Evolutionary conservation across 805 yeast species (phyloP).

Genomic region (Phaffomyces antillensis): DNA sequence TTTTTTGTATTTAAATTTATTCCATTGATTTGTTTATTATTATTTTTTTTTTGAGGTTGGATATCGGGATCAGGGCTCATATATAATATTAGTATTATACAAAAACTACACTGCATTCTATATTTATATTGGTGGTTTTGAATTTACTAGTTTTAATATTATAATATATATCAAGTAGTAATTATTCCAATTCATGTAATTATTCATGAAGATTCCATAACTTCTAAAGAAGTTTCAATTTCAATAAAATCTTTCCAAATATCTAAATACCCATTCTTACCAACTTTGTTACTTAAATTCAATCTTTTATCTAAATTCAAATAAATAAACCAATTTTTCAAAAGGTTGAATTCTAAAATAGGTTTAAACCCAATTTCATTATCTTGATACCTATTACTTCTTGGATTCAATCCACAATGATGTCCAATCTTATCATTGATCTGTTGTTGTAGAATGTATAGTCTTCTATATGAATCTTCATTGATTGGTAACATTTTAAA

Average conservation of each 20-base stretch:
- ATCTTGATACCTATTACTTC: slow-evolving; percentile 30
- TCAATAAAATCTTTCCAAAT: slow-evolving; percentile 63
- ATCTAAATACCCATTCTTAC: slow-evolving; percentile 50
- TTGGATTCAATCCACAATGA: slow-evolving; percentile 75
- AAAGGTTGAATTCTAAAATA: slow-evolving; percentile 53
- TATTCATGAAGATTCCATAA: neutral
- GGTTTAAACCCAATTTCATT: slow-evolving; percentile 46
- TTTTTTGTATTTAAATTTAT: too few species aligned
- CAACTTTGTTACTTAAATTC: slow-evolving; percentile 47
- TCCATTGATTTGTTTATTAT: too few species aligned
- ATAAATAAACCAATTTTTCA: slow-evolving; percentile 40
- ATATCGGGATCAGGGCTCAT: too few species aligned
- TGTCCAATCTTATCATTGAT: slow-evolving; percentile 70
- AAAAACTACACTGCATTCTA: too few species aligned
- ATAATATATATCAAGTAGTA: too few species aligned
- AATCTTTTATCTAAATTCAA: slow-evolving; percentile 53
- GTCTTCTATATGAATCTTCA: slow-evolving; percentile 70
- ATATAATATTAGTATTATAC: too few species aligned
- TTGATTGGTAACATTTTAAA: slow-evolving; percentile 65
- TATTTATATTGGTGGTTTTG: too few species aligned
- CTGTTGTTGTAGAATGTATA: slow-evolving; percentile 84
- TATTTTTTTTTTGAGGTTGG: too few species aligned
- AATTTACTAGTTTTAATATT: too few species aligned
- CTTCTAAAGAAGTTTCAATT: slow-evolving; percentile 36
- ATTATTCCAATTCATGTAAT: too few species aligned